Conservation (phyloP, 805 yeast genomes). For the Saccharomycopsis malanga region DNA sequence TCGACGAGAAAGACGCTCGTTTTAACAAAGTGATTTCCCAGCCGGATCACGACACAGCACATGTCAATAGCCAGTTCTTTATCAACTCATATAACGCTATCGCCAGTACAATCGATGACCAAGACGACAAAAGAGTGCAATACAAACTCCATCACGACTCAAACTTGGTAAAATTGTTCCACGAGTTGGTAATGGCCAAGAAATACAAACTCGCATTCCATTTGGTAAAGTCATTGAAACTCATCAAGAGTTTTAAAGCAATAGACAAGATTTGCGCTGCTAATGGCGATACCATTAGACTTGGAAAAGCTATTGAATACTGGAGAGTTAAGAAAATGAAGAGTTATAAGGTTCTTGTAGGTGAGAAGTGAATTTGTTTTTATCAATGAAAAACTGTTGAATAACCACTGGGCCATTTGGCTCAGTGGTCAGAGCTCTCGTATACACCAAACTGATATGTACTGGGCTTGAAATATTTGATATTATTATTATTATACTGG, state of each 20-base stretch:
- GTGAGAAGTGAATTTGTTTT: not conserved
- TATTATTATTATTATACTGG: too few species aligned
- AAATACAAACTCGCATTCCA: conserved; percentile 15
- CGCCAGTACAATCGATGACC: not conserved
- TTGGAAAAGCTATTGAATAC: conserved; percentile 9
- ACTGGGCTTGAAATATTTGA: too few species aligned
- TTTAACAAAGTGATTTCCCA: not conserved
- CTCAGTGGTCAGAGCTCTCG: too few species aligned
- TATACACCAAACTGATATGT: too few species aligned
- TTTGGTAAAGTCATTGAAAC: conserved; percentile 10
- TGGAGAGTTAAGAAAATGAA: conserved; percentile 10
- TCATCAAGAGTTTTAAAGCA: conserved; percentile 13
- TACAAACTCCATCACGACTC: conserved; percentile 10
- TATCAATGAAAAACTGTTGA: too few species aligned
- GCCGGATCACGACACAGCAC: not conserved
- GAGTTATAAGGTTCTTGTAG: not conserved
- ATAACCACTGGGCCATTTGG: too few species aligned
- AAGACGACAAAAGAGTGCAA: conserved; percentile 2
- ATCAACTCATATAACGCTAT: not conserved
- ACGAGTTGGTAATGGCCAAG: conserved; percentile 3
- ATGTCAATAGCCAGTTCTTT: not conserved
- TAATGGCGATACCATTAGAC: not conserved
- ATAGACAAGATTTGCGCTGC: conserved; percentile 11
- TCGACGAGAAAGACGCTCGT: not conserved
- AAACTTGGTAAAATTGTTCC: conserved; percentile 12